Evolutionary conservation across 345 rosid species (phyloP).

Genomic region (Aquilaria malaccensis): DNA sequence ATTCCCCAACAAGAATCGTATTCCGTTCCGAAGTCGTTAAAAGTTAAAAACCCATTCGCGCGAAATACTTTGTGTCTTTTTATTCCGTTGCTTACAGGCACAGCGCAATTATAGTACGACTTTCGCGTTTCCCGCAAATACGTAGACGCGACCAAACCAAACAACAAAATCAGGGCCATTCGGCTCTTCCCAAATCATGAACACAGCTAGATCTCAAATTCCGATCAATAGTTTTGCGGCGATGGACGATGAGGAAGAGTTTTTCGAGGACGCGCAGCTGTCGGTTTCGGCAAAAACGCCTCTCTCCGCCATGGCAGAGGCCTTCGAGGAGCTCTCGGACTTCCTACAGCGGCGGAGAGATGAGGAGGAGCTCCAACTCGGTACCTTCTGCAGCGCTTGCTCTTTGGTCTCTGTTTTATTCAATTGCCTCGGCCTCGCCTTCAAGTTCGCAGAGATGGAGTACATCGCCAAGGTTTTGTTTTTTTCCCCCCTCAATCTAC

Average conservation of each 20-base stretch:
- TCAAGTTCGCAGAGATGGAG: conserved; percentile 84
- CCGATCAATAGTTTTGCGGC: background rate
- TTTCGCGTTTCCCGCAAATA: no score
- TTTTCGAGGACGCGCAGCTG: conserved; percentile 18
- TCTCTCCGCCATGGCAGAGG: conserved; percentile 43
- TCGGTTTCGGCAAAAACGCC: conserved; percentile 17
- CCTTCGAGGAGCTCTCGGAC: conserved; percentile 48
- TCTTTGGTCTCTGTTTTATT: conserved; percentile 65
- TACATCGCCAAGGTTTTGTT: conserved; percentile 57
- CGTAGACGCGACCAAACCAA: no score
- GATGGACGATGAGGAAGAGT: conserved; percentile 16
- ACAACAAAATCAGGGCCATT: no score
- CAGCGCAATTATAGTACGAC: no score
- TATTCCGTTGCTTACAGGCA: no score
- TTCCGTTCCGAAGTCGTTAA: no score
- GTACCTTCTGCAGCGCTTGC: conserved; percentile 54
- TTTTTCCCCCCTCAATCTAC: background rate
- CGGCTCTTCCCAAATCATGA: no score
- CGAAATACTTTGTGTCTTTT: no score
- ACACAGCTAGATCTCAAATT: no score
- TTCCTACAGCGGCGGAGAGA: conserved; percentile 20
- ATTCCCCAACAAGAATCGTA: no score
- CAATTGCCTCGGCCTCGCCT: conserved; percentile 76
- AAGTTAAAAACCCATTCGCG: no score
- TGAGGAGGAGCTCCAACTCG: conserved; percentile 32